These are phyloP conservation scores for Monosporozyma yasuniensis DNA, from an alignment of 805 yeast species.

Conservation along the genomic window DNA sequence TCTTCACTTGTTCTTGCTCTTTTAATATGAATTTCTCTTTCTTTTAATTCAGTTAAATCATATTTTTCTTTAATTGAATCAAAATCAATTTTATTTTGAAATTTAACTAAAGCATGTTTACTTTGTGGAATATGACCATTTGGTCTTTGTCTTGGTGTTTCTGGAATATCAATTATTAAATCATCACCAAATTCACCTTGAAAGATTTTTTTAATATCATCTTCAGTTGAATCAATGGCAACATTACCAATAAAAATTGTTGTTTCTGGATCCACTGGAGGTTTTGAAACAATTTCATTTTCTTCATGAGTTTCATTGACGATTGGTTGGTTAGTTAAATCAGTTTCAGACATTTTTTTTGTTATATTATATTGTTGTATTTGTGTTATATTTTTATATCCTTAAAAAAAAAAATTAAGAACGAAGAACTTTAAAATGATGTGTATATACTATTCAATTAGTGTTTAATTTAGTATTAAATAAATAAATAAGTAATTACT, in stretches of 20 bases:
- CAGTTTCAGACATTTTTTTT: constrained; percentile 3
- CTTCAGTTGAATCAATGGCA: constrained; percentile 23
- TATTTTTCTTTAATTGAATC: constrained; percentile 24
- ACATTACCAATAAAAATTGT: constrained; percentile 29
- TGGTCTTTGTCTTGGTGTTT: constrained; percentile 9
- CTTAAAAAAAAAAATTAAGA: too few species aligned
- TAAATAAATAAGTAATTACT: too few species aligned
- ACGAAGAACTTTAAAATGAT: too few species aligned
- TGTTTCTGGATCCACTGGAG: constrained; percentile 25
- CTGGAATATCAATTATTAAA: constrained; percentile 24
- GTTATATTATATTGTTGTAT: neutral
- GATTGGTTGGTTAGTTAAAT: neutral
- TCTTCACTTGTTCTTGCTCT: constrained; percentile 19
- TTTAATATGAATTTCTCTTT: constrained; percentile 28
- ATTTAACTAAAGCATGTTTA: constrained; percentile 29
- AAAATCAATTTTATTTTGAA: constrained; percentile 25
- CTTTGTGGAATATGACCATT: constrained; percentile 20
- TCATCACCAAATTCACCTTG: constrained; percentile 22
- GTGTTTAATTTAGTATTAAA: too few species aligned
- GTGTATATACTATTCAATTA: too few species aligned
- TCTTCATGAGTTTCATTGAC: constrained; percentile 1
- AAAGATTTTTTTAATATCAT: constrained; percentile 23
- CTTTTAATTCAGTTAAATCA: constrained; percentile 24
- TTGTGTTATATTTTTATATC: neutral
- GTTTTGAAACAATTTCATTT: neutral